phyloP scores from a whole-genome alignment of 2,329 filamentous ascomycete genomes.

The Tolypocladium guangdongense region DNA sequence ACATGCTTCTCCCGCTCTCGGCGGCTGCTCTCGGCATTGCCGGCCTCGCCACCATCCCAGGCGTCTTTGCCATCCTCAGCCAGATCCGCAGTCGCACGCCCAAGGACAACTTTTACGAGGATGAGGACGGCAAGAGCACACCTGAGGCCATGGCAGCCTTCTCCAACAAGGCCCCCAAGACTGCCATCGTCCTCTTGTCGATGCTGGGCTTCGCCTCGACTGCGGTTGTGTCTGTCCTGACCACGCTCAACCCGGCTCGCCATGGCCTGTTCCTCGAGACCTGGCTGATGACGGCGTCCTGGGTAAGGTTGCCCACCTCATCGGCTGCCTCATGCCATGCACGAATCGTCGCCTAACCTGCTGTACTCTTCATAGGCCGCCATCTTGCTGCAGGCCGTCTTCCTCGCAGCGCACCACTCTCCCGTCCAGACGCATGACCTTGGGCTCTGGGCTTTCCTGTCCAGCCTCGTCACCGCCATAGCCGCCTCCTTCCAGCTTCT shows the following conservation, averaged over 20 bases:
- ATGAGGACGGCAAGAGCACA: constrained; percentile 59
- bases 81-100: constrained; percentile 24
- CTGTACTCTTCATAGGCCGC: constrained; percentile 27
- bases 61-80: constrained; percentile 19
- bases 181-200: constrained; percentile 42
- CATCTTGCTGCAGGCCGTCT: constrained; percentile 39
- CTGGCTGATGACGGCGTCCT: constrained; percentile 49
- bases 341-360: background rate
- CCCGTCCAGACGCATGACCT: constrained; percentile 42
- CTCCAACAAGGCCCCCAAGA: constrained; percentile 48
- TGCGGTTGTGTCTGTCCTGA: constrained; percentile 43
- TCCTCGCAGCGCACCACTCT: constrained; percentile 35
- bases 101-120: constrained; percentile 47
- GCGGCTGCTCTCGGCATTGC: constrained; percentile 23
- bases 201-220: constrained; percentile 43
- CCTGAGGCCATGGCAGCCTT: constrained; percentile 51
- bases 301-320: constrained; percentile 40
- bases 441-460: constrained; percentile 40
- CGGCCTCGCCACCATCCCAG: constrained; percentile 25
- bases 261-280: constrained; percentile 37
- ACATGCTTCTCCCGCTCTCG: constrained; percentile 14
- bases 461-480: constrained; percentile 31
- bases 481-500: constrained; percentile 35
- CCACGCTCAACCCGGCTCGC: constrained; percentile 25
- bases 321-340: background rate